These are phyloP conservation scores for Cinnamomum chago DNA, from an alignment of 164 flowering plant species.

Conservation along the genomic window DNA sequence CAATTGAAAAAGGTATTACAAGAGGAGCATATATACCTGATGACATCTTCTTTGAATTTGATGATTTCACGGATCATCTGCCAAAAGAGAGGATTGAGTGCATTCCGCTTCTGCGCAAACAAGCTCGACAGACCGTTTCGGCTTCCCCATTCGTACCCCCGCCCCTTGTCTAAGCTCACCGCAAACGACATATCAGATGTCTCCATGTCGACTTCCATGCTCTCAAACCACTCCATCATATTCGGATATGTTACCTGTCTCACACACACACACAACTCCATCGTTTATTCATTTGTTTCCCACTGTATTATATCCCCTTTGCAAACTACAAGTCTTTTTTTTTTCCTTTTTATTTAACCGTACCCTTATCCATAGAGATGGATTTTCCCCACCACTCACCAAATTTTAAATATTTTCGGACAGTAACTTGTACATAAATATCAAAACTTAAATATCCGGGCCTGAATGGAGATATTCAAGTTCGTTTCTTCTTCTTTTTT, in stretches of 20 bases:
- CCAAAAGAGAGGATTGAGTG: conserved; percentile 73
- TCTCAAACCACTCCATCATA: conserved; percentile 91
- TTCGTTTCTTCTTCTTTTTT: no score
- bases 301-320: background rate
- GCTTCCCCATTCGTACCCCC: conserved; percentile 90
- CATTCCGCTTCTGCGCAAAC: conserved; percentile 80
- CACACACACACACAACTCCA: background rate
- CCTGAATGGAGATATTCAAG: no score
- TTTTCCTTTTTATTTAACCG: no score
- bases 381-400: no score
- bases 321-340: background rate
- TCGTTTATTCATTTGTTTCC: background rate
- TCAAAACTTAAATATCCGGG: no score
- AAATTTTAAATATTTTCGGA: no score
- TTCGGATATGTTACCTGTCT: conserved; percentile 88
- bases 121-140: conserved; percentile 69
- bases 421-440: no score
- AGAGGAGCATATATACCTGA: conserved; percentile 33
- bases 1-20: no score
- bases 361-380: no score
- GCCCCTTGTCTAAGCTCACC: conserved; percentile 73
- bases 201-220: conserved; percentile 85
- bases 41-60: conserved; percentile 71
- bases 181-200: conserved; percentile 88
- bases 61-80: conserved; percentile 70